Base-by-base conservation (phyloP, 2,329 filamentous ascomycete genomes). In the Tympanopsis confertula region DNA sequence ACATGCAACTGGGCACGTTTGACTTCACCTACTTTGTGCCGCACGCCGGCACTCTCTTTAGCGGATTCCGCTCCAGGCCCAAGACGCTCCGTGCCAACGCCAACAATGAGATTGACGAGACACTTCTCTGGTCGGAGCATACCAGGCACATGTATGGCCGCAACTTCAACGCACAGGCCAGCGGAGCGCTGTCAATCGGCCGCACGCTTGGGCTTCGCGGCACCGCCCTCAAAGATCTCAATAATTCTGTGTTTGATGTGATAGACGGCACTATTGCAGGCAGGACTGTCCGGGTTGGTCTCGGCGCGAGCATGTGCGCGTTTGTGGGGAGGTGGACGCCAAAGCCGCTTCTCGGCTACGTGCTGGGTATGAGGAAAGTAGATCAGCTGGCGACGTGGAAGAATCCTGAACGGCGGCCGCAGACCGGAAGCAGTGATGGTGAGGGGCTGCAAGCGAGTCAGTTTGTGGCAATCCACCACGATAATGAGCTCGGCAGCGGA, bases 1-100 rank as follows among this genome's bases (percentile, higher is more conserved):
- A 95, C 53, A 71, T 98, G 55, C 86, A 89, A 58, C 77, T 96
- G 2, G 91, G 91, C 41, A 88, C 86, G 17, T 86, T 98, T 54
- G 89, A 96, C 58, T 78, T 89, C 49, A 76, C 78, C 5, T 69
- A 78, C 44, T 78, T 80, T 58, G 69, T 69, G 2, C 71, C 69
- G 19, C 54, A 64, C 13, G 59, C 56, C 40, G 63, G 56, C 33
- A 51, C 30, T 49, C 59, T 42, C 58, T 50, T 48, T 56, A 53
- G 49, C 53, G 43, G 48, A 50, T 33, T 55, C 44, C 35, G 40
- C 45, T 35, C 42, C 35, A 36, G 20, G 40, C 38, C 15, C 37
- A 29, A 26, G 40, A 37, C 38, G 36, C 36, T 30, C 47, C 3
- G 40, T 60, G 52, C 18, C 51, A 63, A 17, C 55, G 68, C 22